Base-by-base conservation (phyloP, 768 basidiomycete species). In the Pholiota conissans region DNA sequence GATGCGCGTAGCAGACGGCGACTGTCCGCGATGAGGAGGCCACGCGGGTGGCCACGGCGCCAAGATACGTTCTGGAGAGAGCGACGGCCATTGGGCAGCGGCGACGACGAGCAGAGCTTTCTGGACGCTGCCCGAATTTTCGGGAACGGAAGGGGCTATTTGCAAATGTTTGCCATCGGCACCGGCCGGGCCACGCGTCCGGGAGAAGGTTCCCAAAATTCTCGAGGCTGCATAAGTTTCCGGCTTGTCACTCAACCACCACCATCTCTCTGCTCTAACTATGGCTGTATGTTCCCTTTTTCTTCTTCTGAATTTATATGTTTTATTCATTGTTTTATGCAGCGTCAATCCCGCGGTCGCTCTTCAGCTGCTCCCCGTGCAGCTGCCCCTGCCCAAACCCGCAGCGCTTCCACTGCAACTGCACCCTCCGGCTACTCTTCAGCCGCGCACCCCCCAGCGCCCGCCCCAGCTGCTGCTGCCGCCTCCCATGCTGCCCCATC, bases 331-430 rank as follows among this genome's bases (percentile, higher is more conserved):
- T 60, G 3, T 13, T 0, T 20, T 34, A 49, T 51, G 20, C 51
- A 92, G 91, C 90, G 91, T 71, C 82, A 84, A 74, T 91, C 91
- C 42, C 90, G 91, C 67, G 83, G 84, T 65, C 87, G 88, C 69
- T 83, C 89, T 56, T 78, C 87, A 55, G 78, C 82, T 35, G 76
- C 81, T 57, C 76, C 83, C 51, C 73, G 73, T 52, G 66, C 78
- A 52, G 74, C 79, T 7, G 76, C 79, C 9, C 78, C 80, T 20
- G 70, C 77, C 59, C 77, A 79, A 65, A 69, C 77, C 58, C 73
- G 79, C 45, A 70, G 76, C 63, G 81, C 83, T 22, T 74, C 76
- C 55, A 82, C 74, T 42, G 79, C 89, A 20, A 76, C 84, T 45
- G 74, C 79, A 18, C 79, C 84, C 24, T 70, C 83, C 8, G 73